Base-by-base conservation (phyloP, 2,329 filamentous ascomycete species). In the Trichoderma semiorbis region DNA sequence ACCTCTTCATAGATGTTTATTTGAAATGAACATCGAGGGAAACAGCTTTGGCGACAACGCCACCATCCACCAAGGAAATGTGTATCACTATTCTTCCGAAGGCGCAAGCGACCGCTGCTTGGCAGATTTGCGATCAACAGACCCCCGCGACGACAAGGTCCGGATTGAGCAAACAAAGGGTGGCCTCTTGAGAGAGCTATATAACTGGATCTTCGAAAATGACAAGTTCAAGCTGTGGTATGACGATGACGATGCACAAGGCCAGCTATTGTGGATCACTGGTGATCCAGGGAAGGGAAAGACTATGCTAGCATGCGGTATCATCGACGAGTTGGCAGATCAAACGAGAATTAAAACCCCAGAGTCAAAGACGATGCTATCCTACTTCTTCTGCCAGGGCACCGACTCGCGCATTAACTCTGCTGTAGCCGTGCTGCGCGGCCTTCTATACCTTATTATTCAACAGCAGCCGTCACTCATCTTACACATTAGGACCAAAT, bases 261-360 rank as follows among this genome's bases (percentile, higher is more conserved):
- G 34, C 30, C 73, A 39, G 34, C 68, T 83, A 16, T 78, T 84
- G 4, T 83, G 81, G 82, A 76, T 83, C 47, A 80, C 74, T n/a
- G 81, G 81, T 1, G 79, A 79, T 62, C 78, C 83, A 0, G 83
- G 83, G 6, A 84, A 81, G 47, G 83, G 83, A 36, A 85, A 84
- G 75, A 84, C 82, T 0, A 84, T 84, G 81, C 74, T 84, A 3
- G 71, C 84, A 0, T 80, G 77, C 21, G 80, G 80, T 11, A 80
- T 83, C 32, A 78, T 83, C 58, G 30, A 67, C 21, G 21, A 72
- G n/a, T n/a, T 39, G 60, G 18, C 24, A 18, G 8, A 26, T 16
- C n/a, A 36, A 36, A 24, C 36, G 21, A 63, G 16, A 11, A n/a
- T 14, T 14, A 26, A 21, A 16, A 36, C 55, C 7, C 63, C 62